phyloP scores from a whole-genome alignment of 805 yeast species.

The Teunomyces barrocoloradensis region DNA sequence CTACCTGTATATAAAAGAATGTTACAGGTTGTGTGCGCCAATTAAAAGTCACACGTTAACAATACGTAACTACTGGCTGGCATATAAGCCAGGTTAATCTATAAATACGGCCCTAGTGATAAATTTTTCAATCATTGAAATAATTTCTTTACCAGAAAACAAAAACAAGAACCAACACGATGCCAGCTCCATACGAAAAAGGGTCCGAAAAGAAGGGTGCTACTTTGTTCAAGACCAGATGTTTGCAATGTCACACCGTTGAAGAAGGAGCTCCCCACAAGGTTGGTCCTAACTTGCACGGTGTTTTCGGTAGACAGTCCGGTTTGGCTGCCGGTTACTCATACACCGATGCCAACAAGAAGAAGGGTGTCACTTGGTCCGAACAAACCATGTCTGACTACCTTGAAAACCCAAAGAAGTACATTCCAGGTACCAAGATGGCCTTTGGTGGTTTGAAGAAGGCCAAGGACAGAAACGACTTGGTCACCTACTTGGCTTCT shows the following conservation, averaged over 20 bases:
- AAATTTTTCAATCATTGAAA: background rate
- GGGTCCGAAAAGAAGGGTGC: constrained; percentile 81
- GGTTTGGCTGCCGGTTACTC: constrained; percentile 93
- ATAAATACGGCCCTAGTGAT: constrained; percentile 3
- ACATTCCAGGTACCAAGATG: constrained; percentile 99
- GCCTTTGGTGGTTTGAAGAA: constrained; percentile 99
- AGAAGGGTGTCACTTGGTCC: constrained; percentile 86
- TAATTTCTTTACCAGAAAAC: background rate
- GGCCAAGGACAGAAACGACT: constrained; percentile 97
- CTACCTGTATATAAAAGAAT: background rate
- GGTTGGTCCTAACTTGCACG: constrained; percentile 98
- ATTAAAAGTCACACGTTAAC: constrained; percentile 10
- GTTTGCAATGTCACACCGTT: constrained; percentile 97
- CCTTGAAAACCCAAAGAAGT: constrained; percentile 99
- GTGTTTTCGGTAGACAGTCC: constrained; percentile 87
- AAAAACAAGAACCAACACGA: constrained; percentile 11
- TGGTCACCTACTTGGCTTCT: constrained; percentile 74
- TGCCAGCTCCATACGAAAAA: constrained; percentile 45
- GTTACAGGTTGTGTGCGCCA: constrained; percentile 7
- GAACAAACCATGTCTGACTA: constrained; percentile 90
- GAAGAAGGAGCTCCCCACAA: constrained; percentile 96
- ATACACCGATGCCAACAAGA: constrained; percentile 97
- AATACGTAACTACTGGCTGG: constrained; percentile 8
- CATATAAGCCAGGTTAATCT: constrained; percentile 4
- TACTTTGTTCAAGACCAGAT: constrained; percentile 96